Percentiles rank a stretch among this genome's conserved stretches.
phyloP scores from a whole-genome alignment of 2,329 filamentous ascomycete genomes.

The Colletotrichum euphorbiae region DNA sequence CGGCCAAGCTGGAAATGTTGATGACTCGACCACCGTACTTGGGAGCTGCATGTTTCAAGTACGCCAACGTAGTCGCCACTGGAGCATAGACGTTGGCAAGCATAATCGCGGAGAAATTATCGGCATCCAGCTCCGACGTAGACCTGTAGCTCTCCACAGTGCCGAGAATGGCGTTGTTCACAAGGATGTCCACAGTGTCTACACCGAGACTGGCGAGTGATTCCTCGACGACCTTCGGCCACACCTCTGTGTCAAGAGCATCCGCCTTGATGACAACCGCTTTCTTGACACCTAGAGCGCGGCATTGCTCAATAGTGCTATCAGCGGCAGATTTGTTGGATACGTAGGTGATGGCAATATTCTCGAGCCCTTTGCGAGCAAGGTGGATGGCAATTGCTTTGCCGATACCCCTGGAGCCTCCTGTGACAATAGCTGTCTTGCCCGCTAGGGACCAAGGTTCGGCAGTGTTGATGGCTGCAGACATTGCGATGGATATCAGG shows the following conservation, averaged over 20 bases:
- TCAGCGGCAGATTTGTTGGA: conserved; percentile 10
- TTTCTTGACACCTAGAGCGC: not conserved
- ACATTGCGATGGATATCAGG: not conserved
- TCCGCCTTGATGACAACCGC: conserved; percentile 5
- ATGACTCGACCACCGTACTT: conserved; percentile 49
- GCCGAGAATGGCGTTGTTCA: conserved; percentile 19
- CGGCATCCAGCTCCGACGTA: not conserved
- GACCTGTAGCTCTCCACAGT: not conserved
- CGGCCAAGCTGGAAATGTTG: conserved; percentile 46
- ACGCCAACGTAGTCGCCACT: conserved; percentile 48
- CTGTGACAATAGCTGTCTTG: conserved; percentile 23
- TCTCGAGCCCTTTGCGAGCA: conserved; percentile 14
- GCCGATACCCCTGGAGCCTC: conserved; percentile 18
- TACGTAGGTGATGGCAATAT: conserved; percentile 22
- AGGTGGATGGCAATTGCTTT: conserved; percentile 11
- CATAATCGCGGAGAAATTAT: conserved; percentile 12
- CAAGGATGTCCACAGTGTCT: conserved; percentile 13
- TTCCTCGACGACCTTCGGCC: not conserved
- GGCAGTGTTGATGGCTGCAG: not conserved
- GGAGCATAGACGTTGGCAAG: conserved; percentile 18
- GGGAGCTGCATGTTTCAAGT: conserved; percentile 46
- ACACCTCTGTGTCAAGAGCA: not conserved
- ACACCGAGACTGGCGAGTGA: not conserved
- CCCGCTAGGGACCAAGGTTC: conserved; percentile 12
- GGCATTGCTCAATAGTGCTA: not conserved